A percentile compares a stretch with the other conserved stretches of the same genome.
phyloP scores from a whole-genome alignment of 441 rosid species.

The Erodium chrysanthum region DNA sequence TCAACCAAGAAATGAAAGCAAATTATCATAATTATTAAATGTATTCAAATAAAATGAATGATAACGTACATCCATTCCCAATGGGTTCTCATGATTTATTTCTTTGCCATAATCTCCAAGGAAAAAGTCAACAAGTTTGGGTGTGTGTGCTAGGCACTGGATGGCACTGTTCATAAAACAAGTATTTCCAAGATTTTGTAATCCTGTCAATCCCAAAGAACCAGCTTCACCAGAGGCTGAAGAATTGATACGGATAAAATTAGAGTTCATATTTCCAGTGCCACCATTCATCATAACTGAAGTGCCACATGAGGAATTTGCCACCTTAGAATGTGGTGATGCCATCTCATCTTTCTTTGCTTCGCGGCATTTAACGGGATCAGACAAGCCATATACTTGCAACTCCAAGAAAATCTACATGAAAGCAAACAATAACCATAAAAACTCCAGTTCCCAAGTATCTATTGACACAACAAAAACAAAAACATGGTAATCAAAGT shows the following conservation, averaged over 20 bases:
- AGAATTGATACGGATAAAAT: constrained; percentile 28
- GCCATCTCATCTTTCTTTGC: constrained; percentile 50
- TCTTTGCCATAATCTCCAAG: constrained; percentile 61
- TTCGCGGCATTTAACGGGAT: constrained; percentile 51
- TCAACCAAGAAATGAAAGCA: neutral
- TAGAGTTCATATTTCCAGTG: constrained; percentile 33
- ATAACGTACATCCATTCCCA: constrained; percentile 61
- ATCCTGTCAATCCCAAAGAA: constrained; percentile 60
- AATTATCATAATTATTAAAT: constrained; percentile 13
- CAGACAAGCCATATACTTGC: constrained; percentile 74
- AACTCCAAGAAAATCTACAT: constrained; percentile 55
- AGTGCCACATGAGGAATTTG: constrained; percentile 21
- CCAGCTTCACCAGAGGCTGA: constrained; percentile 56
- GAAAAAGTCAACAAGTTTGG: constrained; percentile 66
- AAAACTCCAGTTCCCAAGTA: constrained; percentile 8
- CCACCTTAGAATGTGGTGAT: constrained; percentile 30
- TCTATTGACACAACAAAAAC: constrained; percentile 8
- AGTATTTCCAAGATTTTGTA: constrained; percentile 76
- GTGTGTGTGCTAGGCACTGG: constrained; percentile 80
- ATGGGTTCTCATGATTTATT: constrained; percentile 58
- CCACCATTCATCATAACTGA: constrained; percentile 37
- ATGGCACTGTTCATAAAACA: constrained; percentile 75
- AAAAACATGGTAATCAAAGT: neutral
- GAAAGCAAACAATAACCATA: constrained; percentile 19
- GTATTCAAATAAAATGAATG: constrained; percentile 16